A percentile compares a stretch with the other conserved stretches of the same genome.
Conservation (phyloP, 345 rosid genomes). For the Salix caprea region DNA sequence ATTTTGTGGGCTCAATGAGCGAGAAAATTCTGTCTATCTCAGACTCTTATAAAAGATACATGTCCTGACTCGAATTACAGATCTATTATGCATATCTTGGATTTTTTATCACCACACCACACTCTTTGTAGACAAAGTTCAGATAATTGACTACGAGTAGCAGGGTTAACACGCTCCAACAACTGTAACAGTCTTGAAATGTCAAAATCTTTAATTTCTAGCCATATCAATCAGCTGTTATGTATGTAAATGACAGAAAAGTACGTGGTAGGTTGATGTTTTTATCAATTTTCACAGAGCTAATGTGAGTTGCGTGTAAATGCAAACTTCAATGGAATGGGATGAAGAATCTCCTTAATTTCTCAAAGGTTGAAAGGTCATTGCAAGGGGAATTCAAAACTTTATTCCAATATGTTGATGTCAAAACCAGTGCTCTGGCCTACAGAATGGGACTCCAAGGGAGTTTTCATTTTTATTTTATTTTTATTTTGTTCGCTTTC, state of each 20-base stretch:
- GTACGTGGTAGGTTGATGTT: neutral
- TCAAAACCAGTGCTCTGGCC: constrained; percentile 19
- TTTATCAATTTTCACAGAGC: neutral
- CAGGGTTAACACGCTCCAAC: neutral
- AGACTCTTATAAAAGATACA: no score
- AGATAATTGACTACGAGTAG: neutral
- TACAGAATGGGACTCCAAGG: neutral
- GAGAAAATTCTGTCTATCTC: no score
- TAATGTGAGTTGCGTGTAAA: constrained; percentile 17
- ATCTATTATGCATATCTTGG: no score
- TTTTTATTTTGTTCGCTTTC: constrained; percentile 6
- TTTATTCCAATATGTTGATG: neutral
- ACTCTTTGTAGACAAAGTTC: neutral
- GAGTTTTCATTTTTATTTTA: neutral
- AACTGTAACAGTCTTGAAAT: neutral
- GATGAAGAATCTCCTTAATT: neutral
- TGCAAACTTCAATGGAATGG: neutral
- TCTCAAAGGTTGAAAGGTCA: neutral
- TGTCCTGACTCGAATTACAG: fast-evolving
- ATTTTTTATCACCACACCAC: no score
- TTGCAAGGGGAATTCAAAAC: neutral
- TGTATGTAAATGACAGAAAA: neutral
- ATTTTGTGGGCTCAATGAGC: no score
- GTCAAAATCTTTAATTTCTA: neutral
- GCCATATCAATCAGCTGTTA: neutral